These are phyloP conservation scores for Fusarium floridanum DNA, from an alignment of 2,329 filamentous ascomycete species.

Conservation along the genomic window DNA sequence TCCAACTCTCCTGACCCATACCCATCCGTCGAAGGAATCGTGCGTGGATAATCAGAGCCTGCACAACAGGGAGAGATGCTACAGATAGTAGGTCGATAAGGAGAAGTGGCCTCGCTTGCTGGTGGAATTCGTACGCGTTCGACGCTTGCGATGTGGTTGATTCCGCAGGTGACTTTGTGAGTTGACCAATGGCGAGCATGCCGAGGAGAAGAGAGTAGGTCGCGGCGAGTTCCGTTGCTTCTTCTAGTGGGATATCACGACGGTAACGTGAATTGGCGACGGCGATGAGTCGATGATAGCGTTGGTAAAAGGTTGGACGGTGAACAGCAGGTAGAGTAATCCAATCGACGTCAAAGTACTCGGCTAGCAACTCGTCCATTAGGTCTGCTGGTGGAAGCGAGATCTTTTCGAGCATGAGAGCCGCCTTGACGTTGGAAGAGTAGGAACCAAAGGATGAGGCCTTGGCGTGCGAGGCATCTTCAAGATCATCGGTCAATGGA, in stretches of 20 bases:
- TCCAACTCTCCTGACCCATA: conserved; percentile 41
- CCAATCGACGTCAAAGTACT: conserved; percentile 46
- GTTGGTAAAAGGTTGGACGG: conserved; percentile 40
- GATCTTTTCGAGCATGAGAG: conserved; percentile 47
- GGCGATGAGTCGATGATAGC: conserved; percentile 46
- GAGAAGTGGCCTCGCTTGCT: conserved; percentile 41
- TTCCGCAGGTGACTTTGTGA: conserved; percentile 28
- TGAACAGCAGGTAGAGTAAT: conserved; percentile 43
- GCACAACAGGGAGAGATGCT: conserved; percentile 40
- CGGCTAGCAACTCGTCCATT: conserved; percentile 44
- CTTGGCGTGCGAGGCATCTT: conserved; percentile 37
- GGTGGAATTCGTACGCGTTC: conserved; percentile 41
- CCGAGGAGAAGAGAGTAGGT: conserved; percentile 43
- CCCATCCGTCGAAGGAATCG: conserved; percentile 40
- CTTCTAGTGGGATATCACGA: conserved; percentile 44
- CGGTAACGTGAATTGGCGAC: conserved; percentile 47
- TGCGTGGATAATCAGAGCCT: conserved; percentile 43
- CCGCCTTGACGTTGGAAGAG: conserved; percentile 45
- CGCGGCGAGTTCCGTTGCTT: conserved; percentile 44
- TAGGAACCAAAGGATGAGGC: conserved; percentile 46
- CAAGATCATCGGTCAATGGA: conserved; percentile 45
- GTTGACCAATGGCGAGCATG: conserved; percentile 45
- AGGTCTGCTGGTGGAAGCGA: conserved; percentile 40
- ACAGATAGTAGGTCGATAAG: conserved; percentile 40
- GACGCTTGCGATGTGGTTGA: conserved; percentile 12